A percentile compares a stretch with the other conserved stretches of the same genome.
phyloP scores from a whole-genome alignment of 495 filamentous ascomycete genomes.

The Penicillium canescens region DNA sequence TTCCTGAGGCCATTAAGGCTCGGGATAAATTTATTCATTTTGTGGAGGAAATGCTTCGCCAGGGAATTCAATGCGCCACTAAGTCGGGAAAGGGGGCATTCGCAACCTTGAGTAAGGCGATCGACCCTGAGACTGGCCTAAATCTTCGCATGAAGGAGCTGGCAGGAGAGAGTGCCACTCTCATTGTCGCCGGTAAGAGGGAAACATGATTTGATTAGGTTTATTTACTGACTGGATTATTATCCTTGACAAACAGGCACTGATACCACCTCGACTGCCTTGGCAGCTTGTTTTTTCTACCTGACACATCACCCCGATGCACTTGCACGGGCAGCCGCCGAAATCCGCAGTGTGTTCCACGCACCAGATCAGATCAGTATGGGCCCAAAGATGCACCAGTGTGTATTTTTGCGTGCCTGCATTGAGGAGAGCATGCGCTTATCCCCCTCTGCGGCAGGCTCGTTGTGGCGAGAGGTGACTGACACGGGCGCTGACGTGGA shows the following conservation, averaged over 20 bases:
- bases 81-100: background rate
- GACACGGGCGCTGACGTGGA: constrained; percentile 36
- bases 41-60: background rate
- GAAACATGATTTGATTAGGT: background rate
- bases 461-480: background rate
- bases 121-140: background rate
- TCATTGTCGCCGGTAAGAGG: background rate
- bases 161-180: background rate
- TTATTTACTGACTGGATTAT: background rate
- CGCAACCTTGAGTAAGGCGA: background rate
- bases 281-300: constrained; percentile 67
- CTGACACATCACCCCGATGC: constrained; percentile 53
- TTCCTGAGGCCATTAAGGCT: background rate
- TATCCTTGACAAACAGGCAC: constrained; percentile 24
- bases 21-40: background rate
- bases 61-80: background rate
- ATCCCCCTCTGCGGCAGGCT: background rate
- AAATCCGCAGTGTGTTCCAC: background rate
- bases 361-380: background rate
- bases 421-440: background rate
- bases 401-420: background rate
- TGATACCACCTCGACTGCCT: constrained; percentile 64
- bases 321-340: background rate
- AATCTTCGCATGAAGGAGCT: background rate
- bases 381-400: constrained; percentile 3